Conservation (phyloP, 768 basidiomycete genomes). For the Flagelloscypha sp. region DNA sequence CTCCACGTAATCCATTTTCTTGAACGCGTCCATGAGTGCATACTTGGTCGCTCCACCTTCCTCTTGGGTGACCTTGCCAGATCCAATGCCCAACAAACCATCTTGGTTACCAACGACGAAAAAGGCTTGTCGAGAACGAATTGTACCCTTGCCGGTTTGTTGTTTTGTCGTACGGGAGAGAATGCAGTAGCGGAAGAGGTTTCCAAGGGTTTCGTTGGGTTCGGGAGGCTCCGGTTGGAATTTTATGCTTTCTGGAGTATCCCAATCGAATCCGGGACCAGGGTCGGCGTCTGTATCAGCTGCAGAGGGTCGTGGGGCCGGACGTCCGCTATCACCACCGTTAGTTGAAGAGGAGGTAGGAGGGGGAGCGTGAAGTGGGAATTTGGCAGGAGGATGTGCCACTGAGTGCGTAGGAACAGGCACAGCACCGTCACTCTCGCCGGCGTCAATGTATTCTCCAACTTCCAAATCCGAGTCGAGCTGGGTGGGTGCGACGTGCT, state of each 20-base stretch:
- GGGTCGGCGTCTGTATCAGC: slow-evolving; percentile 1
- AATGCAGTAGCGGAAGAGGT: slow-evolving; percentile 34
- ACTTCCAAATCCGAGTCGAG: no score
- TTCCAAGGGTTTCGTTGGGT: slow-evolving; percentile 10
- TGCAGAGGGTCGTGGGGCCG: slow-evolving; percentile 6
- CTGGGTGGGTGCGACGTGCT: no score
- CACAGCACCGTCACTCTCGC: no score
- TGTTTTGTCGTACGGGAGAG: slow-evolving; percentile 59
- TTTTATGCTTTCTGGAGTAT: slow-evolving; percentile 9
- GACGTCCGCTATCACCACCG: no score
- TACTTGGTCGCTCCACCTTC: slow-evolving; percentile 43
- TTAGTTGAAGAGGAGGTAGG: no score
- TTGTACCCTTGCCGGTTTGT: slow-evolving; percentile 94
- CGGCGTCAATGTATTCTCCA: slow-evolving; percentile 11
- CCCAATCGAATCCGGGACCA: slow-evolving; percentile 19
- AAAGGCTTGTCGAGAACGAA: slow-evolving; percentile 50
- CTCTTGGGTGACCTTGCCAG: slow-evolving; percentile 80
- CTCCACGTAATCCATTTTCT: slow-evolving; percentile 87
- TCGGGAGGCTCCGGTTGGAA: slow-evolving; percentile 18
- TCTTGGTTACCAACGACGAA: slow-evolving; percentile 77
- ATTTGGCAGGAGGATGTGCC: no score
- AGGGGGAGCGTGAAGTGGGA: no score
- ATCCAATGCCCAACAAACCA: slow-evolving; percentile 76
- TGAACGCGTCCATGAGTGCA: slow-evolving; percentile 61
- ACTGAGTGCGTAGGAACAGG: no score